Evolutionary conservation across 805 yeast species (phyloP), one percentile per base, ranked within the genome.

Genomic region (Cyberlindnera euphorbiiphila): DNA sequence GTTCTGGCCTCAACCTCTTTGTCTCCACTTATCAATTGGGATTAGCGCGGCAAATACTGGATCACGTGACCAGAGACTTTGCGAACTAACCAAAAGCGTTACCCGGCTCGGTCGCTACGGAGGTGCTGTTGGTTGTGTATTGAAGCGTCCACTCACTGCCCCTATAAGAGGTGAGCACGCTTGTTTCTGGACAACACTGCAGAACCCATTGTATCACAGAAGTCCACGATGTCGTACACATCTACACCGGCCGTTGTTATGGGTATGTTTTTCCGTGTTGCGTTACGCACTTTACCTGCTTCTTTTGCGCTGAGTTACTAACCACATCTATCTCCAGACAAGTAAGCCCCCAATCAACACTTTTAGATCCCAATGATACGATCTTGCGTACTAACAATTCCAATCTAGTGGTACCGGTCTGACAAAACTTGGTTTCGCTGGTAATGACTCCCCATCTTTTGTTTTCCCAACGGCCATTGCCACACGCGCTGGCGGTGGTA

Each of bases 341-440:
- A 50, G 54, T 49, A 45, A 19, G 57, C 12, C 18, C 27, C 6
- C 19, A 9, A 20, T 29, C 21, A 10, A 18, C n/a, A 23, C 24
- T 9, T 20, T 32, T 19, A 10, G 13, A 9, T 14, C 13, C 13
- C 17, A 25, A 20, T 7, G 13, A 13, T 17, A 11, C 20, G 14
- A 29, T 31, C 32, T 12, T 11, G 12, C 7, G 15, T 47, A 53
- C 50, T 46, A 50, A 43, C 50, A 23, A 9, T 11, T 24, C 37
- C 45, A n/a, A 25, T 11, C 37, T 16, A 91, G 91, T 62, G 98
- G 98, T 74, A 93, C 98, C 53, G 98, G 98, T 49, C 72, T 89
- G 53, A 93, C 98, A 59, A 93, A 93, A 62, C 74, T 93, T 50
- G 98, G 98, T 19, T 93, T 89, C 67, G 98, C 98, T 51, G 98